Evolutionary conservation across 345 rosid species (phyloP).

Genomic region (Pistacia integerrima): DNA sequence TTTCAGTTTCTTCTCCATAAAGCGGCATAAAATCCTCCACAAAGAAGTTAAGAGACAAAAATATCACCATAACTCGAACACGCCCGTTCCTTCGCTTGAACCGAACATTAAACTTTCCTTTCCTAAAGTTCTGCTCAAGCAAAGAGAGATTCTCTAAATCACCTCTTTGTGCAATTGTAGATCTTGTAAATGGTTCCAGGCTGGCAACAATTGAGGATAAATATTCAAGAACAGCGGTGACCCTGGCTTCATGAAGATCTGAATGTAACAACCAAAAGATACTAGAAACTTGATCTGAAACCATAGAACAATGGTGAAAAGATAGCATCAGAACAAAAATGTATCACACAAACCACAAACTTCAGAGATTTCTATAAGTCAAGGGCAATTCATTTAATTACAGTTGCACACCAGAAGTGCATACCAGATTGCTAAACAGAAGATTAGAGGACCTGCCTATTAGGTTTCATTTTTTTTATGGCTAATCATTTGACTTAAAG

Average conservation of each 20-base stretch:
- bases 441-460: neutral
- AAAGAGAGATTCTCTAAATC: slow-evolving; percentile 49
- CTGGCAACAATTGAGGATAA: slow-evolving; percentile 73
- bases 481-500: too few species aligned
- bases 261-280: slow-evolving; percentile 76
- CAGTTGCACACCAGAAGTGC: neutral
- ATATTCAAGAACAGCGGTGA: slow-evolving; percentile 65
- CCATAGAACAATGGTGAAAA: slow-evolving; percentile 18
- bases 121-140: slow-evolving; percentile 51
- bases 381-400: neutral
- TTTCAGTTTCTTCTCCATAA: slow-evolving; percentile 13
- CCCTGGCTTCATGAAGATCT: slow-evolving; percentile 69
- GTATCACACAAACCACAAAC: neutral
- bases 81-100: slow-evolving; percentile 91
- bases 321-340: slow-evolving; percentile 13
- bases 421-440: neutral
- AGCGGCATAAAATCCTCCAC: slow-evolving; percentile 3
- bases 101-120: slow-evolving; percentile 66
- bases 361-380: neutral
- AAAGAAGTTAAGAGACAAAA: neutral
- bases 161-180: slow-evolving; percentile 40
- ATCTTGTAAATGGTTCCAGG: slow-evolving; percentile 53
- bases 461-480: neutral
- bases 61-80: slow-evolving; percentile 64
- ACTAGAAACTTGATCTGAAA: slow-evolving; percentile 66